Percentiles rank a stretch among this genome's conserved stretches.
phyloP scores from a whole-genome alignment of 148 eudicot species.

The Tetragonia tetragonoides region DNA sequence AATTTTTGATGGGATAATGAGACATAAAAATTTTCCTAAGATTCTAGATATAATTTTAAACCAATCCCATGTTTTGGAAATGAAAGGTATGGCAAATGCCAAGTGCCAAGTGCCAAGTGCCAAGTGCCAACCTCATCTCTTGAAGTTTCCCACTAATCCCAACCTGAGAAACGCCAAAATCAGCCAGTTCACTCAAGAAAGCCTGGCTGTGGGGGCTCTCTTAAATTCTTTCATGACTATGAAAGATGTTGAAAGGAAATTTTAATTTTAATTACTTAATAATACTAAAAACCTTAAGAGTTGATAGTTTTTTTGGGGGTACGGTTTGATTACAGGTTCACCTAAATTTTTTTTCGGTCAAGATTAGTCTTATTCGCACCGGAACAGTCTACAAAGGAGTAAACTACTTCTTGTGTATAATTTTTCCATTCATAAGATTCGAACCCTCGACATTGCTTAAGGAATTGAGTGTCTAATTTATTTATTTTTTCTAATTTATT shows the following conservation, averaged over 20 bases:
- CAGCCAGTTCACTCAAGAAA: slow-evolving; percentile 18
- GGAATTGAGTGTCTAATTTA: too few relatives aligned
- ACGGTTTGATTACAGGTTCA: too few relatives aligned
- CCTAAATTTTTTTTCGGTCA: too few relatives aligned
- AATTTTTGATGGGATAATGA: too few relatives aligned
- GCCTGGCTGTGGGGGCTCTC: slow-evolving; percentile 21
- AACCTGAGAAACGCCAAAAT: slow-evolving; percentile 32
- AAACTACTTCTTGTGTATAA: too few relatives aligned
- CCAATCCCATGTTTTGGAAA: not conserved
- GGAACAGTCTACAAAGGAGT: too few relatives aligned
- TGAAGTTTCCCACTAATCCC: slow-evolving; percentile 1
- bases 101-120: not conserved
- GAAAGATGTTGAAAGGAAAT: slow-evolving; percentile 15
- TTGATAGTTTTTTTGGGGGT: too few relatives aligned
- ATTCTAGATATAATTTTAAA: not conserved
- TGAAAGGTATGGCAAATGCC: not conserved
- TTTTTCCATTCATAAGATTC: too few relatives aligned
- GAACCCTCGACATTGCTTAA: too few relatives aligned
- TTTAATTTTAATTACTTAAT: too few relatives aligned
- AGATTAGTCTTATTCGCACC: too few relatives aligned
- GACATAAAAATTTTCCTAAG: not conserved
- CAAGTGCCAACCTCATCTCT: slow-evolving; percentile 9
- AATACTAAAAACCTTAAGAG: too few relatives aligned
- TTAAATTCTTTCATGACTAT: slow-evolving; percentile 14
- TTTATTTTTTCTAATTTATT: not conserved